Evolutionary conservation across 2,329 filamentous ascomycete species (phyloP).

Genomic region (Berkeleyomyces basicola): DNA sequence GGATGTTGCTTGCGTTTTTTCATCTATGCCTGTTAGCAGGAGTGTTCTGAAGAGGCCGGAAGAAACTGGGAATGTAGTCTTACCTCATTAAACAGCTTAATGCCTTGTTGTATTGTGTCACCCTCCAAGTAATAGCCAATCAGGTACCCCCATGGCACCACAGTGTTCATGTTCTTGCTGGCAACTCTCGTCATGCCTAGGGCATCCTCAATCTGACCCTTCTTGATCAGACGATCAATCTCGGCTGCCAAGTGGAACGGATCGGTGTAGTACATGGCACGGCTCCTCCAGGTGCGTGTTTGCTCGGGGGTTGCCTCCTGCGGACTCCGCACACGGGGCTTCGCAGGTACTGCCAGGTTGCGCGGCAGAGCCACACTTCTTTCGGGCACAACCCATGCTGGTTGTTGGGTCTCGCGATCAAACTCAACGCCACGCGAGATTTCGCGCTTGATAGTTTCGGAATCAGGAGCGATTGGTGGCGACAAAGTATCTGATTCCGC

Average conservation of each 20-base stretch:
- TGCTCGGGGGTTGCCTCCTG: slow-evolving; percentile 7
- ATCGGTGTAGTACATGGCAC: slow-evolving; percentile 39
- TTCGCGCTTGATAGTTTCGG: slow-evolving; percentile 10
- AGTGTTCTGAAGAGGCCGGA: slow-evolving; percentile 12
- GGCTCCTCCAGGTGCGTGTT: background rate
- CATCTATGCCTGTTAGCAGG: slow-evolving; percentile 44
- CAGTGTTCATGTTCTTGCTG: slow-evolving; percentile 45
- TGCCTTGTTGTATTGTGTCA: slow-evolving; percentile 42
- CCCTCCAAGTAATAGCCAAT: slow-evolving; percentile 53
- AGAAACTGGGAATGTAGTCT: slow-evolving; percentile 16
- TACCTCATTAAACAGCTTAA: slow-evolving; percentile 83
- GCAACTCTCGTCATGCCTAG: slow-evolving; percentile 49
- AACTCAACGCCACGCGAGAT: slow-evolving; percentile 10
- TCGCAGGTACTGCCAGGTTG: background rate
- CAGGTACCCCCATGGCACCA: slow-evolving; percentile 77
- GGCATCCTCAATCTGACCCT: slow-evolving; percentile 48
- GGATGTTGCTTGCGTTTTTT: slow-evolving; percentile 78
- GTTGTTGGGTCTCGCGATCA: slow-evolving; percentile 11
- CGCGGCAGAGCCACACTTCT: background rate
- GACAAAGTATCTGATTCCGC: background rate
- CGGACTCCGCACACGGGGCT: background rate
- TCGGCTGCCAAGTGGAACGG: slow-evolving; percentile 55
- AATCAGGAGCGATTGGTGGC: background rate
- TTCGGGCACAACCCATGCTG: slow-evolving; percentile 12
- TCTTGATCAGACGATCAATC: slow-evolving; percentile 42